Conservation (phyloP, 31 red algal genomes). For the Porphyra umbilicalis region DNA sequence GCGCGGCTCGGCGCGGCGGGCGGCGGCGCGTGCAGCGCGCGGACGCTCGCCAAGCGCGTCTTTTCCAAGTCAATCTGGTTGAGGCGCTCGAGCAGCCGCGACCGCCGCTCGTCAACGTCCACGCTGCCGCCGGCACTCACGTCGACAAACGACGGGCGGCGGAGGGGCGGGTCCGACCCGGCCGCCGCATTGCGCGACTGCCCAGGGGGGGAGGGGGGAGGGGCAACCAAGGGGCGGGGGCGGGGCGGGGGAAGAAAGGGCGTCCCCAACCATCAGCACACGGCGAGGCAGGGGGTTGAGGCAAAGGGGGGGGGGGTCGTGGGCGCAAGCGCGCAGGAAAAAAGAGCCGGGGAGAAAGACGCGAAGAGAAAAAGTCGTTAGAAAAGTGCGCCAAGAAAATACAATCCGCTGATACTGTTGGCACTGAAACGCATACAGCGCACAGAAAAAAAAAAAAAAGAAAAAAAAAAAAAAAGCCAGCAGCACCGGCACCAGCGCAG, state of each 20-base stretch:
- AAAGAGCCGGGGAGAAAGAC: too few relatives aligned
- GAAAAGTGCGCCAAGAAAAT: conserved; percentile 2
- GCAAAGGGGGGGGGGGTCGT: too few relatives aligned
- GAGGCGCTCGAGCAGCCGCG: not conserved
- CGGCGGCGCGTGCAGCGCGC: not conserved
- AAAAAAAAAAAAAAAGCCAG: too few relatives aligned
- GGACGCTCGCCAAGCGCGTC: not conserved
- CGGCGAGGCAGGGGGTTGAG: not conserved
- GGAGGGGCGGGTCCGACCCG: not conserved
- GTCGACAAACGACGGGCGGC: not conserved
- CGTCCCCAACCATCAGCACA: not conserved
- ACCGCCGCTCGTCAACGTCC: not conserved
- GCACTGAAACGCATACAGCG: too few relatives aligned
- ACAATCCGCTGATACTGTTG: too few relatives aligned
- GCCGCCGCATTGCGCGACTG: not conserved
- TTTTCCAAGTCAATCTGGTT: conserved; percentile 1
- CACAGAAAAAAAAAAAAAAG: too few relatives aligned
- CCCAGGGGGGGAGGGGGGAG: not conserved
- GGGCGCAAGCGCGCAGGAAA: too few relatives aligned
- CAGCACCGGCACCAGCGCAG: too few relatives aligned
- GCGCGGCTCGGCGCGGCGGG: not conserved
- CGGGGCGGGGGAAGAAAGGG: not conserved
- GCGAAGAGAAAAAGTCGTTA: not conserved
- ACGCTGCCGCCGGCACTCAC: not conserved
- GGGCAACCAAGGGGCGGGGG: not conserved